phyloP scores from a whole-genome alignment of 2,329 filamentous ascomycete genomes.

The Scytalidium sp. region DNA sequence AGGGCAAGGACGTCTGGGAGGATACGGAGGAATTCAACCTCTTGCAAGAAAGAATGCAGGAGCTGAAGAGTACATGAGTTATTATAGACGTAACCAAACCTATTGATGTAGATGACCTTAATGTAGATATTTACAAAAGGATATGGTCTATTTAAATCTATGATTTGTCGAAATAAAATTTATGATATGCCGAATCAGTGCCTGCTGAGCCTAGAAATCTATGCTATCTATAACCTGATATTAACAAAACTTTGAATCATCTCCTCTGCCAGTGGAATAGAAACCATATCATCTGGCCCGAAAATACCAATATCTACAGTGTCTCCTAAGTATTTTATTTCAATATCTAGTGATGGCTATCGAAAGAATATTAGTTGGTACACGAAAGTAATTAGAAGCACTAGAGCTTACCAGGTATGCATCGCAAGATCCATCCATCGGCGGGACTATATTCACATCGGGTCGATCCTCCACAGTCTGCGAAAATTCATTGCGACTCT shows the following conservation, averaged over 20 bases:
- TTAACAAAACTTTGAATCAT: slow-evolving; percentile 16
- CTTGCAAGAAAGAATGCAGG: slow-evolving; percentile 55
- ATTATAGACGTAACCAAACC: slow-evolving; percentile 19
- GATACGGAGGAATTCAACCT: slow-evolving; percentile 65
- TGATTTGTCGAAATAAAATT: neutral
- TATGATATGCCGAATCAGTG: too few relatives aligned
- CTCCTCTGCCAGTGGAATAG: slow-evolving; percentile 14
- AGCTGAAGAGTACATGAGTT: slow-evolving; percentile 37
- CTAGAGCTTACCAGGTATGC: slow-evolving; percentile 6
- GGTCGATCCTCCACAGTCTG: neutral
- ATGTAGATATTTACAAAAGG: too few relatives aligned
- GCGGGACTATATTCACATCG: neutral
- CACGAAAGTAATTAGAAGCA: neutral
- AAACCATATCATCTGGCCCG: slow-evolving; percentile 18
- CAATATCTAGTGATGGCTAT: slow-evolving; percentile 28
- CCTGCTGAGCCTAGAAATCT: neutral
- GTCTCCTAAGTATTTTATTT: slow-evolving; percentile 20
- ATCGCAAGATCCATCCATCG: neutral
- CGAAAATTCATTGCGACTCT: neutral
- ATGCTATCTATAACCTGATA: neutral
- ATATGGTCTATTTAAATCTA: too few relatives aligned
- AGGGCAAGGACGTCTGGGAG: slow-evolving; percentile 81
- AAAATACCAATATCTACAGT: slow-evolving; percentile 27
- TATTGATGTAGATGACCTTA: neutral
- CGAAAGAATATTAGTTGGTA: neutral